Evolutionary conservation across 2,329 filamentous ascomycete genomes (phyloP).

Genomic region (Ascochyta koolunga): DNA sequence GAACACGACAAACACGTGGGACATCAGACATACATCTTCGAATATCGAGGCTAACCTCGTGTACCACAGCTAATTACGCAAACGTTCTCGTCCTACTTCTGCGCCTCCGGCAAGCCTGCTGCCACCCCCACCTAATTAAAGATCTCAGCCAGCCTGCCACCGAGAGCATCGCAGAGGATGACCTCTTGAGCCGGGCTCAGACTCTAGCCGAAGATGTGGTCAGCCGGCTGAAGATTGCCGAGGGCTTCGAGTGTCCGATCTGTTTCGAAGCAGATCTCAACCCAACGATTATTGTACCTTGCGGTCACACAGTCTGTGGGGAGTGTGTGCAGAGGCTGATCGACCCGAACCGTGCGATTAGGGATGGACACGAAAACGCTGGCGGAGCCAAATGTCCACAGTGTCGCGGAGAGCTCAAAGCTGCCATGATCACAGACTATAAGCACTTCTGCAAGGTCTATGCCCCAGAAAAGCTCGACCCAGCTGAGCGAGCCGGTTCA

Average conservation of each 20-base stretch:
- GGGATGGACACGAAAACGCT: constrained; percentile 63
- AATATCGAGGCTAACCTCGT: constrained; percentile 13
- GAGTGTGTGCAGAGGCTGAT: constrained; percentile 75
- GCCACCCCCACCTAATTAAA: constrained; percentile 74
- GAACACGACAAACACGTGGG: neutral
- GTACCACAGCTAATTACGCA: constrained; percentile 68
- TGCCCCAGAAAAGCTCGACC: constrained; percentile 60
- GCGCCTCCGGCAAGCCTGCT: constrained; percentile 80
- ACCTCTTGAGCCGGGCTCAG: constrained; percentile 68
- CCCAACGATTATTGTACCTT: constrained; percentile 79
- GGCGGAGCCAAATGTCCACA: constrained; percentile 71
- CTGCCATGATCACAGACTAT: constrained; percentile 74
- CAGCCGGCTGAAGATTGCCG: constrained; percentile 65
- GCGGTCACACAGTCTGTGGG: constrained; percentile 79
- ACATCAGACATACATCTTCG: neutral
- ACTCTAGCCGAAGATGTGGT: constrained; percentile 66
- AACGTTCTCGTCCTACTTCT: constrained; percentile 80
- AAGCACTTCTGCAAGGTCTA: constrained; percentile 75
- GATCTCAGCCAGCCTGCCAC: constrained; percentile 71
- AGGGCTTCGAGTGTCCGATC: constrained; percentile 78
- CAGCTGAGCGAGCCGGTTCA: constrained; percentile 4
- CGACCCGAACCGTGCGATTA: constrained; percentile 65
- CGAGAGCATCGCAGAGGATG: constrained; percentile 58
- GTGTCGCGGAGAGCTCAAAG: constrained; percentile 72
- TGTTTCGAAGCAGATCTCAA: constrained; percentile 79